Conservation (phyloP, 345 rosid species). For the Populus pruinosa region DNA sequence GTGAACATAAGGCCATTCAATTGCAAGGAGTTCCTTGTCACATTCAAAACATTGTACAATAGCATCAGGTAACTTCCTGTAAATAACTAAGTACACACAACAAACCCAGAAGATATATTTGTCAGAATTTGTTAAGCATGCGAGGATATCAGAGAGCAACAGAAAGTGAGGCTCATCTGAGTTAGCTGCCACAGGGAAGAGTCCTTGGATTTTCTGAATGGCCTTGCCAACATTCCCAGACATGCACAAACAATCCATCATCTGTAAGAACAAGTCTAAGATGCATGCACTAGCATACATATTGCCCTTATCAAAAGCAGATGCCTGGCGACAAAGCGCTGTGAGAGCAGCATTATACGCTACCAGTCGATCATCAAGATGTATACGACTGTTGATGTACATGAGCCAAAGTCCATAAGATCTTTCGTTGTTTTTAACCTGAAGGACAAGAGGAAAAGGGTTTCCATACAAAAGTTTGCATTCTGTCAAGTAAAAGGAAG, state of each 20-base stretch:
- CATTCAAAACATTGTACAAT: conserved; percentile 65
- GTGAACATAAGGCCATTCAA: conserved; percentile 73
- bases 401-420: conserved; percentile 88
- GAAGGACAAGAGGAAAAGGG: conserved; percentile 37
- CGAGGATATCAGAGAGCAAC: conserved; percentile 73
- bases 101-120: conserved; percentile 96
- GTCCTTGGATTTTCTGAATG: conserved; percentile 45
- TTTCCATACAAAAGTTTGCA: conserved; percentile 40
- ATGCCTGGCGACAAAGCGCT: conserved; percentile 47
- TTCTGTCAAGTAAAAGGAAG: background rate
- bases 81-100: conserved; percentile 93
- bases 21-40: conserved; percentile 61
- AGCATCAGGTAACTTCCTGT: conserved; percentile 92
- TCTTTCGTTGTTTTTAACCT: conserved; percentile 64
- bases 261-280: conserved; percentile 86
- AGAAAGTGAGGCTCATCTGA: conserved; percentile 57
- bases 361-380: conserved; percentile 57
- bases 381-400: conserved; percentile 77
- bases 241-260: conserved; percentile 70
- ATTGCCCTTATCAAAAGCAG: conserved; percentile 39
- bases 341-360: conserved; percentile 73
- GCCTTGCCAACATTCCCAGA: conserved; percentile 73
- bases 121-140: conserved; percentile 84
- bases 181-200: conserved; percentile 38
- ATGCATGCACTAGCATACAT: conserved; percentile 67